phyloP scores from a whole-genome alignment of 352 stramenopile genomes.

The Phytophthora cryptogea region DNA sequence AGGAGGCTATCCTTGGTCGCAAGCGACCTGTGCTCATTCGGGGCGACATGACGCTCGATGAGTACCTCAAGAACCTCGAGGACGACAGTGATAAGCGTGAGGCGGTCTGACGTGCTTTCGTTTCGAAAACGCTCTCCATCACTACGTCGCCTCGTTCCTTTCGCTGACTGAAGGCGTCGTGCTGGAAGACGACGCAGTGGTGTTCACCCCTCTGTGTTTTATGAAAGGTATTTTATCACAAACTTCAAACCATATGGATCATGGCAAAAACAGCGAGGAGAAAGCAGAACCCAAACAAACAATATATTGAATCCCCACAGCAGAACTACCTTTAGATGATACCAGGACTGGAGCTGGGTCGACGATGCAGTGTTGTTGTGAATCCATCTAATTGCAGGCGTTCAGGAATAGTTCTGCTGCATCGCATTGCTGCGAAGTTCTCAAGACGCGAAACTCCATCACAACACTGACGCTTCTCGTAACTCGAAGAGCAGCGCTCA shows the following conservation, averaged over 20 bases:
- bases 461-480: neutral
- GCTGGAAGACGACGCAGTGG: constrained; percentile 7
- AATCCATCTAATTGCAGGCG: constrained; percentile 13
- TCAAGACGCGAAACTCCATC: constrained; percentile 23
- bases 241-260: constrained; percentile 23
- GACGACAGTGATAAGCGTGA: constrained; percentile 66
- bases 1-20: constrained; percentile 88
- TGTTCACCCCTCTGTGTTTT: constrained; percentile 27
- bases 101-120: constrained; percentile 41
- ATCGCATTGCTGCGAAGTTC: constrained; percentile 21
- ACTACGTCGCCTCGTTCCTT: constrained; percentile 6
- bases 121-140: neutral
- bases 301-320: constrained; percentile 32
- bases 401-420: constrained; percentile 24
- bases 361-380: neutral
- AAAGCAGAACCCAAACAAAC: constrained; percentile 29
- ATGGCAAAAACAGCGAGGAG: constrained; percentile 21
- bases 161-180: constrained; percentile 12
- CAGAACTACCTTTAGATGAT: constrained; percentile 12
- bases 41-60: constrained; percentile 62
- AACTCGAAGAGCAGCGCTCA: neutral
- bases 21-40: constrained; percentile 92
- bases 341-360: neutral
- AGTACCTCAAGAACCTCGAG: constrained; percentile 76
- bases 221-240: constrained; percentile 43